Evolutionary conservation across 306 rosid genomes (phyloP).

Genomic region (Vigna angularis): DNA sequence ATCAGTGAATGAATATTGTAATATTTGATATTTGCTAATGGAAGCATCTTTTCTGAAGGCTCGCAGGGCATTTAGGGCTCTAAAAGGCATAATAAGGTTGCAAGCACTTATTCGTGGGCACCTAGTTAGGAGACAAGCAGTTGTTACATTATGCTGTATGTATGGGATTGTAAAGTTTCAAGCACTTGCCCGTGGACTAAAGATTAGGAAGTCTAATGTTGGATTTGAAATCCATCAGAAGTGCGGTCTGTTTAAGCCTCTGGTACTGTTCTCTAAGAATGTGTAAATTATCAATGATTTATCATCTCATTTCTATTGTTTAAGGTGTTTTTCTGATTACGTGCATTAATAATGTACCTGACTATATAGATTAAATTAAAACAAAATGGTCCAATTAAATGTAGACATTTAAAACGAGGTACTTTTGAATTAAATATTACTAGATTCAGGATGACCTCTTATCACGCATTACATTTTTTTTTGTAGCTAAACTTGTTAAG

Average conservation of each 20-base stretch:
- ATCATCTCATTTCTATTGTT: not conserved
- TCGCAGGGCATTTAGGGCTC: constrained; percentile 84
- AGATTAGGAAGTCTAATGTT: constrained; percentile 62
- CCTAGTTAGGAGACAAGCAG: constrained; percentile 86
- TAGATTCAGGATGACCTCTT: constrained; percentile 12
- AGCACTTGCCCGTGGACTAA: constrained; percentile 70
- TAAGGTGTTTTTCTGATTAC: not conserved
- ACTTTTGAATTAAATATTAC: constrained; percentile 8
- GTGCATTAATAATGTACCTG: constrained; percentile 1
- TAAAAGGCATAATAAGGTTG: constrained; percentile 90
- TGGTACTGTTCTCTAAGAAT: constrained; percentile 52
- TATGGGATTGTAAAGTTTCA: constrained; percentile 79
- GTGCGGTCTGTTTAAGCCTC: constrained; percentile 45
- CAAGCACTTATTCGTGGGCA: constrained; percentile 96
- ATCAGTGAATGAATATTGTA: not conserved
- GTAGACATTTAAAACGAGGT: constrained; percentile 10
- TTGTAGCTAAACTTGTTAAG: not conserved
- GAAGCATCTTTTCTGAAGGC: constrained; percentile 66
- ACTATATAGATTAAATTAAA: not conserved
- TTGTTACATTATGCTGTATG: constrained; percentile 72
- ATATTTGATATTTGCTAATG: constrained; percentile 40
- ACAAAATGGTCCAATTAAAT: not conserved
- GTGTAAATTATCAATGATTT: not conserved
- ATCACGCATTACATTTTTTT: not conserved
- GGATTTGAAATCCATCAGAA: constrained; percentile 63